Conservation (phyloP, 768 basidiomycete species). For the Auriscalpium microsporum region DNA sequence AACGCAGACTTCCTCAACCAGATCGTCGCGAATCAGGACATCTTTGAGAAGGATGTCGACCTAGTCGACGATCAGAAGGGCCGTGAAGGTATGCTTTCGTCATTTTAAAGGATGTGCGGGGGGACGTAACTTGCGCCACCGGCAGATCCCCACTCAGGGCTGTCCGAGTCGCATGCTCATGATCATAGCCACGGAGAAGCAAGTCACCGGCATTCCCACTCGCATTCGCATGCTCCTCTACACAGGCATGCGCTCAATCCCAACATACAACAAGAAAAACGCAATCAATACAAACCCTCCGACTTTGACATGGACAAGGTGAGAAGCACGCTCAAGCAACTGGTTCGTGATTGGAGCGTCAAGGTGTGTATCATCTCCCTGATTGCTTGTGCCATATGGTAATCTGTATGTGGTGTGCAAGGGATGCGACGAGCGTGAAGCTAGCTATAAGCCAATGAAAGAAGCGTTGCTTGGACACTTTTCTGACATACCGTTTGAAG, state of each 20-base stretch:
- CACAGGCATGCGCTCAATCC: conserved; percentile 20
- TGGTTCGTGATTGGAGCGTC: conserved; percentile 88
- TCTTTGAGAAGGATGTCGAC: conserved; percentile 54
- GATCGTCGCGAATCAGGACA: conserved; percentile 73
- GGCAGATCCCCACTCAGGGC: no score
- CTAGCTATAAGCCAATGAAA: conserved; percentile 76
- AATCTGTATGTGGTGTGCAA: conserved; percentile 20
- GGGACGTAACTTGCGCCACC: no score
- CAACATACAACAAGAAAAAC: conserved; percentile 15
- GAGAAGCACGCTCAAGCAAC: conserved; percentile 84
- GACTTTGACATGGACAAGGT: conserved; percentile 87
- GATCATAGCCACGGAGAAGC: conserved; percentile 4
- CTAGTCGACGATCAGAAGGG: neutral
- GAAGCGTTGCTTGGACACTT: conserved; percentile 64
- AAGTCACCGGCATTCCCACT: conserved; percentile 15
- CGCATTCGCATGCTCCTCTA: conserved; percentile 28
- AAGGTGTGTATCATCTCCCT: conserved; percentile 39
- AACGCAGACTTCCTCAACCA: conserved; percentile 73
- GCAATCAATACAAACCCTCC: conserved; percentile 37
- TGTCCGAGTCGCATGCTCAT: conserved; percentile 1
- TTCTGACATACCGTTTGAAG: conserved; percentile 39
- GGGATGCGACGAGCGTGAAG: conserved; percentile 71
- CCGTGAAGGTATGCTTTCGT: no score
- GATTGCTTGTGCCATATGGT: neutral
- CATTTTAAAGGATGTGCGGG: no score